Evolutionary conservation across 148 eudicot species (phyloP), one percentile per base, ranked within the genome.

Genomic region (Heliosperma pusillum): DNA sequence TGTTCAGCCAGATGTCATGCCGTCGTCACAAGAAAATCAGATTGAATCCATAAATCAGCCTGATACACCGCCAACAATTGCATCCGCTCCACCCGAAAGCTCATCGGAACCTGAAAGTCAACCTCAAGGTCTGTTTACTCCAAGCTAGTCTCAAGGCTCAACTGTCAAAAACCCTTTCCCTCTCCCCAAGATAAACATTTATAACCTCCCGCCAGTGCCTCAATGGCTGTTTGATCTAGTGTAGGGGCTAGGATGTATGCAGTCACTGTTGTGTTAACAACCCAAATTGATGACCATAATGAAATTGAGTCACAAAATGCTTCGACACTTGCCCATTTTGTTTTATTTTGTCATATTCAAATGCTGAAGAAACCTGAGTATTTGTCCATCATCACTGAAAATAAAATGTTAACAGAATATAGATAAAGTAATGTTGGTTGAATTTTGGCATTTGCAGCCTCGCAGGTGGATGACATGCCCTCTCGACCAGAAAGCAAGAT

Each of bases 121-220:
- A 47, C 74, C 85, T 73, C 86, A 67, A 86, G 94, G 91, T 90
- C 65, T 10, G 70, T 77, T 56, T 22, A 66, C 73, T 16, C 22
- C 19, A 36, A 36, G 44, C 40, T 25, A 16, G 13, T 16, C 26
- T 55, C 33, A 65, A 69, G 24, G 58, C 26, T 36, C 17, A 4
- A 33, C 21, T 45, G n/a, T 70, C 29, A 5, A 65, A 22, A 59
- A 33, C 21, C 33, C 53, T 33, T 71, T 22, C 66, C 10, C 74
- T 26, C 8, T 50, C 42, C 53, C 20, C 16, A 10, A 21, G 33
- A n/a, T 52, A 36, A 21, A 30, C 16, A 16, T 7, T 30, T 11
- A 10, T 26, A 25, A 50, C 4, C 10, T 7, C 16, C 2, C 16
- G 1, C 17, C 1, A 50, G 55, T 50, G 55, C 12, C 53, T 47